Percentiles rank a stretch among this genome's conserved stretches.
Conservation (phyloP, 1,139 yeast genomes). For the Hyphopichia wangnamkhiaoensis region DNA sequence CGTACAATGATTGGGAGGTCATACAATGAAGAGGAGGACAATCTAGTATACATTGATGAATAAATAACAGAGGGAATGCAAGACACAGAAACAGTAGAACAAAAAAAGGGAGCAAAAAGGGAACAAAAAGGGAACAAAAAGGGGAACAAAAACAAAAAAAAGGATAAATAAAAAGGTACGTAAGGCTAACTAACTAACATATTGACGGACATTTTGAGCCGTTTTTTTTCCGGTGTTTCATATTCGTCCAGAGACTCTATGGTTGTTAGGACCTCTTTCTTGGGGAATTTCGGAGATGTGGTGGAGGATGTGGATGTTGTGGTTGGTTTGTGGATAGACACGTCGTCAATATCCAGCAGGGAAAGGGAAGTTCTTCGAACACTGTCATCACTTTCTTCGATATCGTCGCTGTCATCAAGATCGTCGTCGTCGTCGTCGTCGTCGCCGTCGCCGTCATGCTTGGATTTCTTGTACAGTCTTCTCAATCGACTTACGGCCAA, state of each 20-base stretch:
- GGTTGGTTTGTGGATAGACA: no score
- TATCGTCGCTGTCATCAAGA: conserved; percentile 5
- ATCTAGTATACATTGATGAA: no score
- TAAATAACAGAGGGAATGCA: background rate
- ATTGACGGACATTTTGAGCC: conserved; percentile 47
- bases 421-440: conserved; percentile 5
- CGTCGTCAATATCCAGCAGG: no score
- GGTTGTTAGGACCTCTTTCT: background rate
- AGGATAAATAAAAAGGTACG: no score
- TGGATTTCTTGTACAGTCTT: conserved; percentile 32
- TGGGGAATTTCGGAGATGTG: conserved; percentile 1
- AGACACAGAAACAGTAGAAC: conserved; percentile 1
- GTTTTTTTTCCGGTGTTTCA: conserved; percentile 33
- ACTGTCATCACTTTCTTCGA: conserved; percentile 13
- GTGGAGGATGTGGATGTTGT: conserved; percentile 2
- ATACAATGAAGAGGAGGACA: no score
- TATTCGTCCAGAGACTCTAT: conserved; percentile 12
- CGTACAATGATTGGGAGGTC: no score
- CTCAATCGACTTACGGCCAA: conserved; percentile 47
- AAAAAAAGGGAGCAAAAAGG: background rate
- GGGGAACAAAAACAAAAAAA: background rate
- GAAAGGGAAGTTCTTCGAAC: conserved; percentile 4
- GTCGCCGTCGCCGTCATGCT: conserved; percentile 16
- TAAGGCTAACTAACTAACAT: conserved; percentile 40
- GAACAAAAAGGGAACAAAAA: background rate